phyloP scores from a whole-genome alignment of 2,329 filamentous ascomycete species.

The Elsinoe fawcettii region DNA sequence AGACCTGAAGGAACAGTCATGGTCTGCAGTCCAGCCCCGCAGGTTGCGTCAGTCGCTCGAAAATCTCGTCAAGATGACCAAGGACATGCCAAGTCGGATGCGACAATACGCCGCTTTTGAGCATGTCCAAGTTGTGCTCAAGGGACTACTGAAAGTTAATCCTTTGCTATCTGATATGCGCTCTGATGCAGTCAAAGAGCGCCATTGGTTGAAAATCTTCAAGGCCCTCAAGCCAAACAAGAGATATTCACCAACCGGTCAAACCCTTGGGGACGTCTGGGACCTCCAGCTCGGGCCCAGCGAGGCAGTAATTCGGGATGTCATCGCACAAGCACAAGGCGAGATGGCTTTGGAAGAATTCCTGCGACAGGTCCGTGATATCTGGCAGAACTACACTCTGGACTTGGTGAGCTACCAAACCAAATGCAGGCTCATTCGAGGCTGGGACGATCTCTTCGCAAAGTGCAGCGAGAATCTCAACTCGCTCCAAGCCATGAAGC shows the following conservation, averaged over 20 bases:
- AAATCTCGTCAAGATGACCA: slow-evolving; percentile 91
- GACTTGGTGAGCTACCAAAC: slow-evolving; percentile 97
- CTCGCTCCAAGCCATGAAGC: slow-evolving; percentile 95
- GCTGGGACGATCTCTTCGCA: slow-evolving; percentile 96
- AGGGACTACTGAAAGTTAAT: slow-evolving; percentile 86
- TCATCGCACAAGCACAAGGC: slow-evolving; percentile 90
- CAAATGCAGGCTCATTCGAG: slow-evolving; percentile 93
- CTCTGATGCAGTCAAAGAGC: slow-evolving; percentile 89
- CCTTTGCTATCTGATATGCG: slow-evolving; percentile 81
- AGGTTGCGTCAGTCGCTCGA: slow-evolving; percentile 88
- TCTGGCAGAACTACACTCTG: slow-evolving; percentile 89
- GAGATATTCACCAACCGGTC: slow-evolving; percentile 84
- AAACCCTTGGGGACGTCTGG: slow-evolving; percentile 98
- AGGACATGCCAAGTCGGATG: slow-evolving; percentile 98
- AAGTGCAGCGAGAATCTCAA: slow-evolving; percentile 98
- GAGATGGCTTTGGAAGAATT: slow-evolving; percentile 99
- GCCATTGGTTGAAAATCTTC: slow-evolving; percentile 97
- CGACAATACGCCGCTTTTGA: slow-evolving; percentile 99
- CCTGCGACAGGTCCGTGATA: slow-evolving; percentile 89
- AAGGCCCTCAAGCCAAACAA: slow-evolving; percentile 89
- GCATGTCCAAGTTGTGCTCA: slow-evolving; percentile 86
- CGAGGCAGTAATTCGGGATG: slow-evolving; percentile 80
- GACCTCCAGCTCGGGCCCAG: slow-evolving; percentile 85
- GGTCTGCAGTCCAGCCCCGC: slow-evolving; percentile 90
- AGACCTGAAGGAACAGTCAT: slow-evolving; percentile 82